Percentiles rank a stretch among this genome's conserved stretches.
phyloP scores from a whole-genome alignment of 192 early-diverging fungal genomes.

The Backusella circina region DNA sequence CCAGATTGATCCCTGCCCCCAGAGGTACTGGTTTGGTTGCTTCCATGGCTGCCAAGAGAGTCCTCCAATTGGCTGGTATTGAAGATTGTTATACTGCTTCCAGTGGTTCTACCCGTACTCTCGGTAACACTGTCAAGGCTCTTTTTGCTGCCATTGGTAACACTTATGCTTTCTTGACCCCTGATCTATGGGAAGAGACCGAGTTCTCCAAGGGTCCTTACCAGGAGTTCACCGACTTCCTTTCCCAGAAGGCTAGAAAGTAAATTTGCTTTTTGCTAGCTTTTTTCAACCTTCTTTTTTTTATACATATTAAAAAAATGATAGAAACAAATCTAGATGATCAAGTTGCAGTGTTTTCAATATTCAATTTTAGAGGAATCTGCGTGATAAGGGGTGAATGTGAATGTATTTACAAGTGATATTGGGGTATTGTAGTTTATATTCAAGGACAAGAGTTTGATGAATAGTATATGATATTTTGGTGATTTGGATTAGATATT shows the following conservation, averaged over 20 bases:
- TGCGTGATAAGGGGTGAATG: no score
- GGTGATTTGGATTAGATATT: no score
- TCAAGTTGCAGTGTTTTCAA: background rate
- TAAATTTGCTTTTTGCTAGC: slow-evolving; percentile 10
- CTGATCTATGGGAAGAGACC: slow-evolving; percentile 94
- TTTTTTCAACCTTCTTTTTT: background rate
- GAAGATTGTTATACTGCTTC: slow-evolving; percentile 96
- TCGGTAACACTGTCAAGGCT: slow-evolving; percentile 99
- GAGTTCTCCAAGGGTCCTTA: slow-evolving; percentile 56
- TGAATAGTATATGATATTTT: no score
- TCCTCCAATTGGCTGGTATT: slow-evolving; percentile 95
- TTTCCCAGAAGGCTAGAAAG: slow-evolving; percentile 44
- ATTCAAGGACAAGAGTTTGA: no score
- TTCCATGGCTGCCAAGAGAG: slow-evolving; percentile 93
- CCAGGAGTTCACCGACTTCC: slow-evolving; percentile 15
- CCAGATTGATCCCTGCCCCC: slow-evolving; percentile 95
- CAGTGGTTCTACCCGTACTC: slow-evolving; percentile 95
- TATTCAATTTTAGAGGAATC: no score
- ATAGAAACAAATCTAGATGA: background rate
- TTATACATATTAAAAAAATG: background rate
- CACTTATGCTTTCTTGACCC: slow-evolving; percentile 97
- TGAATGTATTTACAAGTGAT: no score
- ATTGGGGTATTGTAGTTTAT: no score
- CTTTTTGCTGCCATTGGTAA: slow-evolving; percentile 93
- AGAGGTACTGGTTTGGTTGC: slow-evolving; percentile 99